These are phyloP conservation scores for Helicostylum pulchrum DNA, from an alignment of 192 early-diverging fungal genomes.

Conservation along the genomic window DNA sequence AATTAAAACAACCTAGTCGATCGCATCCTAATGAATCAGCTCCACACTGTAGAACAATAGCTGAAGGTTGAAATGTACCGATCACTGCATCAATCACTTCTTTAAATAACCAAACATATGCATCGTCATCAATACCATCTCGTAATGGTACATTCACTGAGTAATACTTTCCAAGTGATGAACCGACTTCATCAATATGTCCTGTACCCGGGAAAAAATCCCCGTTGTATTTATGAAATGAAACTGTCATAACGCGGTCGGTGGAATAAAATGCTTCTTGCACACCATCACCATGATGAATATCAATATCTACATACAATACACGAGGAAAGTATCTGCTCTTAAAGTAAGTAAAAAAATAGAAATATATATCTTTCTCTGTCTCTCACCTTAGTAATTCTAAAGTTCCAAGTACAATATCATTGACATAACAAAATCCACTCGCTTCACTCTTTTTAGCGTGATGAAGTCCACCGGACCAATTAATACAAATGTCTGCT, in stretches of 20 bases:
- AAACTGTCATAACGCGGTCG: slow-evolving; percentile 92
- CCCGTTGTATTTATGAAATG: slow-evolving; percentile 90
- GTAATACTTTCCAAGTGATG: slow-evolving; percentile 72
- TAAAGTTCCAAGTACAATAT: slow-evolving; percentile 92
- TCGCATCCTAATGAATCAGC: slow-evolving; percentile 57
- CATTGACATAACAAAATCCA: slow-evolving; percentile 99
- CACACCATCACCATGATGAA: slow-evolving; percentile 98
- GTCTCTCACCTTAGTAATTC: slow-evolving; percentile 68
- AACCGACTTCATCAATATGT: slow-evolving; percentile 73
- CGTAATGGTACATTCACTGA: slow-evolving; percentile 89
- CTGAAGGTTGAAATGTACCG: slow-evolving; percentile 72
- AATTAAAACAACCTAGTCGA: slow-evolving; percentile 51
- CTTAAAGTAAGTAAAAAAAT: not conserved
- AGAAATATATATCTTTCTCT: not conserved
- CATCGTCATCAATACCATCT: slow-evolving; percentile 82
- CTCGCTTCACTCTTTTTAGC: slow-evolving; percentile 82
- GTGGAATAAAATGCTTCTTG: slow-evolving; percentile 94
- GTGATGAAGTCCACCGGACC: slow-evolving; percentile 98
- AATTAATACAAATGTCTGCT: slow-evolving; percentile 94
- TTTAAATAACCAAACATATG: slow-evolving; percentile 78
- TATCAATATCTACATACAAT: slow-evolving; percentile 95
- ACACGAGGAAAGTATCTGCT: slow-evolving; percentile 72
- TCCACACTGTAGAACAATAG: slow-evolving; percentile 92
- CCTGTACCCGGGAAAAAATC: slow-evolving; percentile 96
- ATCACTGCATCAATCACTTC: slow-evolving; percentile 68